Evolutionary conservation across 1,284 basidiomycete genomes (phyloP).

Genomic region (Sanguinoderma infundibulare): DNA sequence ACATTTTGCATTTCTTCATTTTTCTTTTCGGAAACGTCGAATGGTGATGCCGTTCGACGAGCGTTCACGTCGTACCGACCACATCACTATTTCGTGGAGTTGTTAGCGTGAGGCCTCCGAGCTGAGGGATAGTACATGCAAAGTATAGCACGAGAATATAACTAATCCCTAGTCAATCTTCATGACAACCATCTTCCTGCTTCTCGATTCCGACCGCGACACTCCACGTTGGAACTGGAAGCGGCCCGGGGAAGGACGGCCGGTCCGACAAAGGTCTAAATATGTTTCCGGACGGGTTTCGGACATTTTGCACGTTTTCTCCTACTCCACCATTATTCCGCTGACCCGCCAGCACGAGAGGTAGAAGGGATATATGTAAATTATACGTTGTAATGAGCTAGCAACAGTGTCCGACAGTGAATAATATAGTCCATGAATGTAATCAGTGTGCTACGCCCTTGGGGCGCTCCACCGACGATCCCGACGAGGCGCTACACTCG

Average conservation of each 20-base stretch:
- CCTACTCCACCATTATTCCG: neutral
- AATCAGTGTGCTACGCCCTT: neutral
- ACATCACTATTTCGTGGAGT: no score
- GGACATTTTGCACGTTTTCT: neutral
- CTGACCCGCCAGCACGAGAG: neutral
- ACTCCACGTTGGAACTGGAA: constrained; percentile 17
- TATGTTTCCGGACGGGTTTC: neutral
- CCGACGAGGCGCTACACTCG: constrained; percentile 63
- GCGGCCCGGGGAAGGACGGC: constrained; percentile 7
- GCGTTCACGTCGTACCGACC: no score
- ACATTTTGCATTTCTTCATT: no score
- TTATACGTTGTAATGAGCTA: constrained; percentile 7
- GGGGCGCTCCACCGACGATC: constrained; percentile 47
- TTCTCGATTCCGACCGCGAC: constrained; percentile 27
- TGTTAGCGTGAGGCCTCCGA: no score
- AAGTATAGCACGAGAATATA: no score
- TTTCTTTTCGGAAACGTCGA: no score
- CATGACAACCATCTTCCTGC: constrained; percentile 30
- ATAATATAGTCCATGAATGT: neutral
- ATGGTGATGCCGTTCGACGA: no score
- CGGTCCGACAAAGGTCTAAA: no score
- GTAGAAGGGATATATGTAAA: neutral
- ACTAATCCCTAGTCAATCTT: constrained; percentile 30
- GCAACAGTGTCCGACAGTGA: constrained; percentile 1
- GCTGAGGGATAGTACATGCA: no score